Percentiles rank a stretch among this genome's conserved stretches.
These are phyloP conservation scores for Albatrellus ellisii DNA, from an alignment of 768 basidiomycete species.

Conservation along the genomic window DNA sequence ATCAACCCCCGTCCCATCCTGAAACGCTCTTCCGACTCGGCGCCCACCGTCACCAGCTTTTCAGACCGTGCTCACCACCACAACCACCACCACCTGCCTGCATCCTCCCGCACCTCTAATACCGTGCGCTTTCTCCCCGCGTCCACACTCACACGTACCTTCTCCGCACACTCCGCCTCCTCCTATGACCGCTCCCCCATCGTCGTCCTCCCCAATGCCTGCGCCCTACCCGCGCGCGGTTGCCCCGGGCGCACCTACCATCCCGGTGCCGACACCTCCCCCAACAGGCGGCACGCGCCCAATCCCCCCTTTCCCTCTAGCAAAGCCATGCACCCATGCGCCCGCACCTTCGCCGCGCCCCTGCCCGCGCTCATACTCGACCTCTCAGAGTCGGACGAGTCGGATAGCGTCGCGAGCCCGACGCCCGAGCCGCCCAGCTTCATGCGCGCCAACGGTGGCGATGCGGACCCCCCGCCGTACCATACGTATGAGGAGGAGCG, in stretches of 20 bases:
- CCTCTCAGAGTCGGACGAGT: slow-evolving; percentile 51
- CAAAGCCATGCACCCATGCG: slow-evolving; percentile 34
- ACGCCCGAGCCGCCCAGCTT: slow-evolving; percentile 19
- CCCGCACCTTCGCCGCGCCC: slow-evolving; percentile 10
- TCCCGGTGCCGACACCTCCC: slow-evolving; percentile 25
- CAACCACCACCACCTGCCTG: background rate
- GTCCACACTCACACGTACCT: slow-evolving; percentile 23
- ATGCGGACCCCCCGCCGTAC: slow-evolving; percentile 4
- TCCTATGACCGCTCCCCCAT: slow-evolving; percentile 75
- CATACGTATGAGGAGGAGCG: slow-evolving; percentile 13
- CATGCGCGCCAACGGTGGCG: slow-evolving; percentile 5
- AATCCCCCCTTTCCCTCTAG: slow-evolving; percentile 16
- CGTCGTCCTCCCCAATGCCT: slow-evolving; percentile 55
- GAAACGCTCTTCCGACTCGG: slow-evolving; percentile 8
- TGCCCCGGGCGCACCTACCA: slow-evolving; percentile 61
- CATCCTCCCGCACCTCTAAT: slow-evolving; percentile 4
- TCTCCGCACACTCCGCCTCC: slow-evolving; percentile 28
- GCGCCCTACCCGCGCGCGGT: slow-evolving; percentile 68
- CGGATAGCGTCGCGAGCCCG: slow-evolving; percentile 35
- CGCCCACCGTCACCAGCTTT: background rate
- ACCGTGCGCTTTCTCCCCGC: slow-evolving; percentile 36
- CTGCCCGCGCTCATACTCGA: slow-evolving; percentile 47
- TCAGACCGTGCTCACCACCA: background rate
- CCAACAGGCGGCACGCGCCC: slow-evolving; percentile 7
- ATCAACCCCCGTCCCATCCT: slow-evolving; percentile 14